A percentile compares a stretch with the other conserved stretches of the same genome.
These are phyloP conservation scores for Naganishia kalamii DNA, from an alignment of 768 basidiomycete species.

Conservation along the genomic window DNA sequence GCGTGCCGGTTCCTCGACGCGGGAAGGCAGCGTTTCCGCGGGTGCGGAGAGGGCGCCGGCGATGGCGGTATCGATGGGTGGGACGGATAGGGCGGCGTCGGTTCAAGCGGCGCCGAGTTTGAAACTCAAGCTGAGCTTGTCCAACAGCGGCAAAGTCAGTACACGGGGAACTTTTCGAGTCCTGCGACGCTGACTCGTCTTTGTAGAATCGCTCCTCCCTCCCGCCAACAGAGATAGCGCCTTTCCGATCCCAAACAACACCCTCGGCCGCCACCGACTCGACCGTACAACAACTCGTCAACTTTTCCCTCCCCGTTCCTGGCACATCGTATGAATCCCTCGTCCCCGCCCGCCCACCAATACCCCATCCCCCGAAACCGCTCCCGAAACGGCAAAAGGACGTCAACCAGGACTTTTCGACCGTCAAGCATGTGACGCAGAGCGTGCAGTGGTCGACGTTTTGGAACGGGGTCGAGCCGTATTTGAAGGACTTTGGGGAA, in stretches of 20 bases:
- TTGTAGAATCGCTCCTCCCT: neutral
- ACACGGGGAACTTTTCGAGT: neutral
- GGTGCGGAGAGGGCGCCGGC: neutral
- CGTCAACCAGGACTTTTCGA: constrained; percentile 83
- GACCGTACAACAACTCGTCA: constrained; percentile 29
- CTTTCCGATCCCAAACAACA: neutral
- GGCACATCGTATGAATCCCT: constrained; percentile 22
- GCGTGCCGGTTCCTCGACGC: neutral
- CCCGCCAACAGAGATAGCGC: neutral
- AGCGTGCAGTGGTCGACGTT: constrained; percentile 58
- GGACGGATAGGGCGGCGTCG: neutral
- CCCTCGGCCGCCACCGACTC: neutral
- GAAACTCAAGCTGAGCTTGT: neutral
- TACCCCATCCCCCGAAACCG: constrained; percentile 42
- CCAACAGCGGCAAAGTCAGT: neutral
- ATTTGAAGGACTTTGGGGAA: constrained; percentile 79
- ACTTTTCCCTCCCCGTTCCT: constrained; percentile 36
- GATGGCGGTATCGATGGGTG: neutral
- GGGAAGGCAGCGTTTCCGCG: neutral
- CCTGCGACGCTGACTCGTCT: neutral
- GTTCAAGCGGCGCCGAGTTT: neutral
- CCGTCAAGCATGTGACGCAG: constrained; percentile 63
- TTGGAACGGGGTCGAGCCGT: constrained; percentile 81
- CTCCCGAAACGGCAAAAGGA: constrained; percentile 56
- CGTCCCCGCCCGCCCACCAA: constrained; percentile 38